Percentiles rank a stretch among this genome's conserved stretches.
phyloP scores from a whole-genome alignment of 352 stramenopile genomes.

The Phytophthora litchii region DNA sequence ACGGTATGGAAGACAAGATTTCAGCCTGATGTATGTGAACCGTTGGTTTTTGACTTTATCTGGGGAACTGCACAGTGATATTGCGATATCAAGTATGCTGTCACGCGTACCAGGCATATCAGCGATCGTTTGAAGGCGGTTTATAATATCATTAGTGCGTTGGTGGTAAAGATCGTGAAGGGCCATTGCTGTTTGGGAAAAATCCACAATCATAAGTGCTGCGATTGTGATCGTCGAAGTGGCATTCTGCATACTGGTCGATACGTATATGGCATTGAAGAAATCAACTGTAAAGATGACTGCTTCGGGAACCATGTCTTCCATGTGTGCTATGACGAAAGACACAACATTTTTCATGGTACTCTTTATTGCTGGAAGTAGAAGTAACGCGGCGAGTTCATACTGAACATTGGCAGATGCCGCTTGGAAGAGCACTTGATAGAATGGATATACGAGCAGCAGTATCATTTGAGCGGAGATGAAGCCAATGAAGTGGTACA shows the following conservation, averaged over 20 bases:
- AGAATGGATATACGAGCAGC: conserved; percentile 6
- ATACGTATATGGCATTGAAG: conserved; percentile 22
- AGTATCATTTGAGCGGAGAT: conserved; percentile 4
- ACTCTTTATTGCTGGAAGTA: conserved; percentile 8
- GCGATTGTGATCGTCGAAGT: conserved; percentile 2
- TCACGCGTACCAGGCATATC: too few species aligned
- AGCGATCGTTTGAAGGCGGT: background rate
- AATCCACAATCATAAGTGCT: conserved; percentile 20
- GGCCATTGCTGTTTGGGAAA: background rate
- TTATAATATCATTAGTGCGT: background rate
- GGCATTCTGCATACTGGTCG: conserved; percentile 15
- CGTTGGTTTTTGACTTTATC: too few species aligned
- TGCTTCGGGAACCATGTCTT: conserved; percentile 2
- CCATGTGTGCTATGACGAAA: conserved; percentile 1
- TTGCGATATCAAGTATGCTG: too few species aligned
- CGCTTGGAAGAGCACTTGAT: conserved; percentile 14
- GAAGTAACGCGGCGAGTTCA: conserved; percentile 1
- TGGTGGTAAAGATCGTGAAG: background rate
- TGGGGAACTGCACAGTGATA: too few species aligned
- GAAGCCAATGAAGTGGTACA: conserved; percentile 9
- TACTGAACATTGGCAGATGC: too few species aligned
- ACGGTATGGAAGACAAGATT: too few species aligned
- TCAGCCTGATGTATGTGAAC: too few species aligned
- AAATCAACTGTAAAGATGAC: conserved; percentile 18
- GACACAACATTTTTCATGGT: conserved; percentile 14